Percentiles rank a stretch among this genome's conserved stretches.
These are phyloP conservation scores for Petunia axillaris DNA, from an alignment of 257 asterid species.

Conservation along the genomic window DNA sequence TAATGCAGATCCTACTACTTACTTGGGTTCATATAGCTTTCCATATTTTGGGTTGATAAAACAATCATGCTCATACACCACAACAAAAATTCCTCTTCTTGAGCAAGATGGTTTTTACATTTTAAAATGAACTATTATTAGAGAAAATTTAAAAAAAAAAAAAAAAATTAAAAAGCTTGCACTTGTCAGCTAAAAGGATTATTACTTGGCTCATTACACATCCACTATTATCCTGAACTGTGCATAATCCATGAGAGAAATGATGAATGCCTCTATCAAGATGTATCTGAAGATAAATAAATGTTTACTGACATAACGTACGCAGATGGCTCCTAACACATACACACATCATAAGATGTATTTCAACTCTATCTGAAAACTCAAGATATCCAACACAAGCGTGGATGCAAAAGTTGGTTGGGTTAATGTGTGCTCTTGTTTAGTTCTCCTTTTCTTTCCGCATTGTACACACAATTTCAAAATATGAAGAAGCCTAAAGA, in stretches of 20 bases:
- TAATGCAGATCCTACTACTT: background rate
- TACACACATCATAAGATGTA: background rate
- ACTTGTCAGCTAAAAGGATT: background rate
- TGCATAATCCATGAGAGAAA: background rate
- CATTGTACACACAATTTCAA: constrained; percentile 1
- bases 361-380: constrained; percentile 15
- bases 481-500: background rate
- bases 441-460: constrained; percentile 7
- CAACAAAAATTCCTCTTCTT: background rate
- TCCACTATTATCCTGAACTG: background rate
- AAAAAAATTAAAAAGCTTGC: background rate
- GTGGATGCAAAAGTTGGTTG: background rate
- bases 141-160: background rate
- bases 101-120: background rate
- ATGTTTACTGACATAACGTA: background rate
- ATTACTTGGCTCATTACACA: background rate
- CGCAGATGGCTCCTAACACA: constrained; percentile 5
- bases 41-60: background rate
- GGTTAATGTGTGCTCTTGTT: background rate
- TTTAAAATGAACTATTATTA: background rate
- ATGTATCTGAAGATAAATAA: background rate
- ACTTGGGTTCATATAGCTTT: background rate
- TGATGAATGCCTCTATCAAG: background rate
- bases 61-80: constrained; percentile 2
- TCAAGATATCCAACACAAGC: background rate